These are phyloP conservation scores for Verticillium nubilum DNA, from an alignment of 2,329 filamentous ascomycete species.

Conservation along the genomic window DNA sequence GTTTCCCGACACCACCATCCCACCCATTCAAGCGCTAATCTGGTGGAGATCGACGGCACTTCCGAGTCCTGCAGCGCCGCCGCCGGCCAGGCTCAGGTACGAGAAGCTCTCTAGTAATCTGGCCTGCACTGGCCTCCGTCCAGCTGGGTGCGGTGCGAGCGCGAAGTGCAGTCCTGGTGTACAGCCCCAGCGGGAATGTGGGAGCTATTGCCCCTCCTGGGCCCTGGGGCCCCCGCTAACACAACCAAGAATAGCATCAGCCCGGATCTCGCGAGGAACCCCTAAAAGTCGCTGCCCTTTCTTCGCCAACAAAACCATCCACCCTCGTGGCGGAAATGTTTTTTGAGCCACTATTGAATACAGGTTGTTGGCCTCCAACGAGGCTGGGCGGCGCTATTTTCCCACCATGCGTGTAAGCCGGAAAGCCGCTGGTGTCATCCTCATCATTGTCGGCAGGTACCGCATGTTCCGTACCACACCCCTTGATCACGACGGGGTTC, in stretches of 20 bases:
- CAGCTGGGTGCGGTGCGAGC: not conserved
- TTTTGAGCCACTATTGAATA: not conserved
- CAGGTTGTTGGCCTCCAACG: not conserved
- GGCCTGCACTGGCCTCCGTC: not conserved
- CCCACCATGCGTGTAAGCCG: not conserved
- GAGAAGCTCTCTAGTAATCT: slow-evolving; percentile 4
- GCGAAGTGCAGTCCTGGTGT: not conserved
- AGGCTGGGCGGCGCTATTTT: not conserved
- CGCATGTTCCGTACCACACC: not conserved
- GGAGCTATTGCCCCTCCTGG: slow-evolving; percentile 7
- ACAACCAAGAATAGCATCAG: slow-evolving; percentile 12
- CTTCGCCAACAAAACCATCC: not conserved
- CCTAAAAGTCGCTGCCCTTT: not conserved
- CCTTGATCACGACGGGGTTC: not conserved
- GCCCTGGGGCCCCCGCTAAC: slow-evolving; percentile 3
- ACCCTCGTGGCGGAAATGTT: not conserved
- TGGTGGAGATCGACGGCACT: slow-evolving; percentile 11
- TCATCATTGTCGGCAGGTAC: not conserved
- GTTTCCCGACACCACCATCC: slow-evolving; percentile 3
- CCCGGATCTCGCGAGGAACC: not conserved
- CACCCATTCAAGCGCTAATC: slow-evolving; percentile 4
- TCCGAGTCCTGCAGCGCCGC: slow-evolving; percentile 1
- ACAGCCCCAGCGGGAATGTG: slow-evolving; percentile 11
- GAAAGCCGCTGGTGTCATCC: not conserved
- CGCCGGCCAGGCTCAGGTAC: slow-evolving; percentile 7